Evolutionary conservation across 176 grass and related monocot genomes (phyloP).

Genomic region (Zoysia pacifica): DNA sequence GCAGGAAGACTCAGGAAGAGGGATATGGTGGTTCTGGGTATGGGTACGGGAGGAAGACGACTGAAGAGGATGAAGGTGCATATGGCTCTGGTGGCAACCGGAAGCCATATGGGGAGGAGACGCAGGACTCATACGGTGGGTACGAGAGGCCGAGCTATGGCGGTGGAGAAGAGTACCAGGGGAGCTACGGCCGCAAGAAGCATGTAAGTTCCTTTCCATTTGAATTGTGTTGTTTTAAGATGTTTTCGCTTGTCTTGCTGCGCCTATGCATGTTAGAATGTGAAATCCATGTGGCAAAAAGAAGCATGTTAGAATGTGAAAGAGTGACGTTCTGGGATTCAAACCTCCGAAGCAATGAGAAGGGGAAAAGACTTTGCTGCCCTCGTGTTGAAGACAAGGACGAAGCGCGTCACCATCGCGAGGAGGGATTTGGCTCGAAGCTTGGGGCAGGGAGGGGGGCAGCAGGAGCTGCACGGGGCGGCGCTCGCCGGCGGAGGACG

Average conservation of each 20-base stretch:
- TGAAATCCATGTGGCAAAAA: too few species aligned
- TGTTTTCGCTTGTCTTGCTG: neutral
- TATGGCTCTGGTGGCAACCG: slow-evolving; percentile 49
- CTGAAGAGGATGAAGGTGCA: slow-evolving; percentile 23
- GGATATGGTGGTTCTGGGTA: slow-evolving; percentile 56
- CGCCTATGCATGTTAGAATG: neutral
- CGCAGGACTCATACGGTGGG: slow-evolving; percentile 32
- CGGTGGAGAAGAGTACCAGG: slow-evolving; percentile 33
- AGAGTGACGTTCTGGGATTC: too few species aligned
- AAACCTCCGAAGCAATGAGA: too few species aligned
- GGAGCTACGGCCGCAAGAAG: slow-evolving; percentile 62
- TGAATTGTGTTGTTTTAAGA: neutral
- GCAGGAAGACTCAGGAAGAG: slow-evolving; percentile 45
- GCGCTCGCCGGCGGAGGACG: too few species aligned
- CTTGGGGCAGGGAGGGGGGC: too few species aligned
- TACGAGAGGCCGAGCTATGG: slow-evolving; percentile 52
- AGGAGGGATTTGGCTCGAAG: too few species aligned
- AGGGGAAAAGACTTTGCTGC: too few species aligned
- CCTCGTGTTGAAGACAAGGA: too few species aligned
- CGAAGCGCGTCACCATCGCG: too few species aligned
- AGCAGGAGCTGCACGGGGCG: too few species aligned
- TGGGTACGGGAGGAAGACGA: slow-evolving; percentile 38
- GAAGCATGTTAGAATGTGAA: too few species aligned
- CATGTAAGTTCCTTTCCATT: slow-evolving; percentile 38
- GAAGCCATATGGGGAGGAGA: slow-evolving; percentile 44